These are phyloP conservation scores for Stylosanthes scabra DNA, from an alignment of 331 rosid species.

Conservation along the genomic window DNA sequence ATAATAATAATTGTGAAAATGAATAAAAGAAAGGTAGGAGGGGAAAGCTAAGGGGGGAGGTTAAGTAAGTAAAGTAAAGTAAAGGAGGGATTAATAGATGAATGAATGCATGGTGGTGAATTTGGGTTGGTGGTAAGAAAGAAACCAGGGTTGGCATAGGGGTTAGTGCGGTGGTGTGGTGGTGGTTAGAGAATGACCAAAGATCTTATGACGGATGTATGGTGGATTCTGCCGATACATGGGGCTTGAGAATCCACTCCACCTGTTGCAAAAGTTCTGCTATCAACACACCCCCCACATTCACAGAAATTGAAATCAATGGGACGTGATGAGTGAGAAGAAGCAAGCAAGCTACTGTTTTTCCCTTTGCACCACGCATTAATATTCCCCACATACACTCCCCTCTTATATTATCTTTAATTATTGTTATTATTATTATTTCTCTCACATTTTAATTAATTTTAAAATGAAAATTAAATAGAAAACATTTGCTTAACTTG, in stretches of 20 bases:
- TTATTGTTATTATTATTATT: background rate
- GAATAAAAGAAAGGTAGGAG: no score
- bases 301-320: constrained; percentile 60
- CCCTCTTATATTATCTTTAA: background rate
- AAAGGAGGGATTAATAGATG: no score
- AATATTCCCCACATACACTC: constrained; percentile 12
- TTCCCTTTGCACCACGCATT: constrained; percentile 16
- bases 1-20: no score
- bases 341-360: constrained; percentile 15
- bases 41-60: background rate
- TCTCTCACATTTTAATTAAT: background rate
- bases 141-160: constrained; percentile 45
- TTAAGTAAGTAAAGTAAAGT: background rate
- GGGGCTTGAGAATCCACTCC: constrained; percentile 43
- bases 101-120: background rate
- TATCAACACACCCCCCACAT: constrained; percentile 26
- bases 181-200: constrained; percentile 66
- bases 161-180: constrained; percentile 51
- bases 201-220: constrained; percentile 66
- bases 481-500: background rate
- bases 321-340: constrained; percentile 6
- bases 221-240: constrained; percentile 40
- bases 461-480: no score
- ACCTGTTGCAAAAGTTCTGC: constrained; percentile 89
- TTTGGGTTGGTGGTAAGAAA: constrained; percentile 21